phyloP scores from a whole-genome alignment of 2,329 filamentous ascomycete genomes.

The Colletotrichum sp. region DNA sequence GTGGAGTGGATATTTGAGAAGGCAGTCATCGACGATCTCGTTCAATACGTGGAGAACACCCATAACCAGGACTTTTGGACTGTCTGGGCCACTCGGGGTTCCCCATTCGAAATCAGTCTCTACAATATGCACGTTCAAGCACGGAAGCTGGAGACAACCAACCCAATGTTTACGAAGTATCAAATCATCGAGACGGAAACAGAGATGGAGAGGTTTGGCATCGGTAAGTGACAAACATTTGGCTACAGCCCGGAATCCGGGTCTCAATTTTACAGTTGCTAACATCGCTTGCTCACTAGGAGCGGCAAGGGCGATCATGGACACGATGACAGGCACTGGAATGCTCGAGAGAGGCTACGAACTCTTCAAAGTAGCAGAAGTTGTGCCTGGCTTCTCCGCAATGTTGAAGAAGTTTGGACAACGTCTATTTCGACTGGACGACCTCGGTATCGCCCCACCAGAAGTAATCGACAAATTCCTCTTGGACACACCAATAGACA shows the following conservation, averaged over 20 bases:
- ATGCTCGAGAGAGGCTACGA: not conserved
- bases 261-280: too few species aligned
- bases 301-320: not conserved
- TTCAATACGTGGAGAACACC: not conserved
- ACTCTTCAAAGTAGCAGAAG: not conserved
- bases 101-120: constrained; percentile 3
- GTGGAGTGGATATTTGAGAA: constrained; percentile 6
- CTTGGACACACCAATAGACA: constrained; percentile 4
- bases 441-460: not conserved
- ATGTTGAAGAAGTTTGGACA: not conserved
- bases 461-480: not conserved
- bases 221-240: not conserved
- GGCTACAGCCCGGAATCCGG: not conserved
- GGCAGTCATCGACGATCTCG: not conserved
- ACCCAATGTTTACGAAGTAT: not conserved
- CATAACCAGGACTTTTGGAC: constrained; percentile 10
- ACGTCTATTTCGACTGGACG: not conserved
- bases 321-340: not conserved
- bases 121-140: constrained; percentile 6
- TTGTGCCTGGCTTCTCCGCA: not conserved
- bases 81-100: not conserved
- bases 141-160: constrained; percentile 3
- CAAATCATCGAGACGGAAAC: not conserved
- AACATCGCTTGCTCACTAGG: not conserved
- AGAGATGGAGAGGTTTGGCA: constrained; percentile 1